Evolutionary conservation across 352 stramenopile genomes (phyloP), one percentile per base, ranked within the genome.

Genomic region (Phytopythium kandeliae): DNA sequence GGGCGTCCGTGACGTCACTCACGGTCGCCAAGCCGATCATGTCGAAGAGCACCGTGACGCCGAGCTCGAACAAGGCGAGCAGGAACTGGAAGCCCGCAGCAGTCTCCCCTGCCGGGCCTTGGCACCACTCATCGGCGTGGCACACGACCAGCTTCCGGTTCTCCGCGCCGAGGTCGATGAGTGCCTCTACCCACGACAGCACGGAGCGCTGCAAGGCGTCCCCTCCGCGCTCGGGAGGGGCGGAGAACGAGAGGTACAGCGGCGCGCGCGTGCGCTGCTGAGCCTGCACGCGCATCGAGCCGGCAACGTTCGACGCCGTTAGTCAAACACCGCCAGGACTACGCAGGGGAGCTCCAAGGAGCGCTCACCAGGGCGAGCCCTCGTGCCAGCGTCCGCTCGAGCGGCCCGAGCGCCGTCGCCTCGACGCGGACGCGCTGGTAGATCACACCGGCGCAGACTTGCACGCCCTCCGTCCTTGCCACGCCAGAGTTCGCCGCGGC

Each of bases 221-320:
- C 30, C 0, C 51, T 24, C 3, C 16, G 28, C 24, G 33, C 8
- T 55, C 48, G 0, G 8, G 21, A 10, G 53, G 51, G 41, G 51
- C 41, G 0, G 77, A 83, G 60, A 91, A 79, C 13, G 80, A 91
- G n/a, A 91, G 57, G 37, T 83, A 89, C 12, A 89, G 22, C 13
- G 80, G 75, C 2, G 63, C 74, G n/a, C 65, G 54, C 1, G 74
- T 89, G 34, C 60, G 64, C 11, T 63, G 54, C 61, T 89, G 77
- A 40, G 62, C 65, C 78, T 91, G 31, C 21, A 25, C 0, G 24
- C 21, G 12, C 0, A 28, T 49, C 25, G 48, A 37, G n/a, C n/a
- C n/a, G n/a, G n/a, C n/a, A 21, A 7, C 16, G 35, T 7, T 35
- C 31, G 10, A 6, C 10, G 2, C n/a, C 37, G 34, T 9, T 6